phyloP scores from a whole-genome alignment of 345 rosid genomes.

The Hevea brasiliensis region DNA sequence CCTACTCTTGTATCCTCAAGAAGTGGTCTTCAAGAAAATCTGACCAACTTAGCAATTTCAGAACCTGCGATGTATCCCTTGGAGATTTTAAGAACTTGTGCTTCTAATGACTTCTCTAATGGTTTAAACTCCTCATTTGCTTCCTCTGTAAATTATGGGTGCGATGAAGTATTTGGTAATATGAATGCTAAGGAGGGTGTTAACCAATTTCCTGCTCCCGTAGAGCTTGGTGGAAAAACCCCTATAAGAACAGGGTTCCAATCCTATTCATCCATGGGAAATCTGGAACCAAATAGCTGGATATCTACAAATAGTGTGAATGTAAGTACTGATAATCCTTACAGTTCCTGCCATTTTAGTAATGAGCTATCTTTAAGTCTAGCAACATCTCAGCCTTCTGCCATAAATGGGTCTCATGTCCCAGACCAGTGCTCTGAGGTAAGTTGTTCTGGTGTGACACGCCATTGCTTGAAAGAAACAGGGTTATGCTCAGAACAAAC shows the following conservation, averaged over 20 bases:
- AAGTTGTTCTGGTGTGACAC: conserved; percentile 33
- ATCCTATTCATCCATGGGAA: conserved; percentile 33
- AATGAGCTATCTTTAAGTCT: conserved; percentile 83
- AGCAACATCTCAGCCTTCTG: conserved; percentile 49
- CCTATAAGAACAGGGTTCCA: conserved; percentile 44
- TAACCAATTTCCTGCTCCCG: conserved; percentile 35
- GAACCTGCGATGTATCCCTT: conserved; percentile 32
- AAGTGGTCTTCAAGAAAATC: conserved; percentile 42
- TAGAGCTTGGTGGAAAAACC: conserved; percentile 36
- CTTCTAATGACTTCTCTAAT: conserved; percentile 30
- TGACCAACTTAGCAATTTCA: conserved; percentile 20
- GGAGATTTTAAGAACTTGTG: conserved; percentile 33
- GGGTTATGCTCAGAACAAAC: conserved; percentile 51
- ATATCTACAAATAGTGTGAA: conserved; percentile 38
- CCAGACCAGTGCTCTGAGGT: conserved; percentile 64
- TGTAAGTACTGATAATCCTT: conserved; percentile 28
- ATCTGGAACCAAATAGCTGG: conserved; percentile 44
- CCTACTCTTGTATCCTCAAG: conserved; percentile 37
- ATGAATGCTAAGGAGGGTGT: conserved; percentile 33
- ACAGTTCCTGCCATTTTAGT: conserved; percentile 31
- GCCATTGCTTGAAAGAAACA: conserved; percentile 32
- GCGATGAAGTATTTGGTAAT: conserved; percentile 35
- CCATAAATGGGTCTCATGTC: conserved; percentile 28
- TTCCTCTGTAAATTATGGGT: conserved; percentile 29
- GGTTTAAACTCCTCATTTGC: conserved; percentile 33